phyloP scores from a whole-genome alignment of 2,329 filamentous ascomycete genomes.

The Colletotrichum graminicola region DNA sequence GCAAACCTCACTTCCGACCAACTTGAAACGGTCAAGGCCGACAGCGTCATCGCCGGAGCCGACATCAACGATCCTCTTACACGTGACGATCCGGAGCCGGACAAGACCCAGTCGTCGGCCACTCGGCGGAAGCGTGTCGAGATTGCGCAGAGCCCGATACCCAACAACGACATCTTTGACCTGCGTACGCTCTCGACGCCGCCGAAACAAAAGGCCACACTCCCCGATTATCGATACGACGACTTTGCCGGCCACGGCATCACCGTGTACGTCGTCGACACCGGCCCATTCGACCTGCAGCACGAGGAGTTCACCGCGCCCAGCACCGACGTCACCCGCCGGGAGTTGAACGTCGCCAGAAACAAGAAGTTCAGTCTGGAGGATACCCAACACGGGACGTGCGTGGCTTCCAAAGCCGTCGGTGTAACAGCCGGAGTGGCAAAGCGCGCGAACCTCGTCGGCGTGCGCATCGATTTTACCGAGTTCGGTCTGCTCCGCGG shows the following conservation, averaged over 20 bases:
- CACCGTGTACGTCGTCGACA: conserved; percentile 17
- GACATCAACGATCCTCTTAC: background rate
- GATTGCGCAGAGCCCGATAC: background rate
- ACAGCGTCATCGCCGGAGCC: background rate
- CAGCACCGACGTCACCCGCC: background rate
- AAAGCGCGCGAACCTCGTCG: conserved; percentile 11
- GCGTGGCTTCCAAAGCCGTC: conserved; percentile 14
- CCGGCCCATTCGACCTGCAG: conserved; percentile 9
- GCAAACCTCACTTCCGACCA: conserved; percentile 4
- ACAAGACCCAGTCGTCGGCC: no score
- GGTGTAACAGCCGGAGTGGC: background rate
- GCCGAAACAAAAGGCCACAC: background rate
- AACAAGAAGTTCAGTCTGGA: conserved; percentile 8
- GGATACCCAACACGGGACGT: conserved; percentile 9
- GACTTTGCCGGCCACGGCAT: conserved; percentile 15
- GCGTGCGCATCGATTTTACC: conserved; percentile 10
- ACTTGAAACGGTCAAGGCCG: background rate
- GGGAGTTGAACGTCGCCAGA: conserved; percentile 6
- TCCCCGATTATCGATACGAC: conserved; percentile 17
- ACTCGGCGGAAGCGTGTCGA: conserved; percentile 14
- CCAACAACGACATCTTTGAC: conserved; percentile 9
- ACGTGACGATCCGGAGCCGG: background rate
- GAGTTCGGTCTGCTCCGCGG: conserved; percentile 12
- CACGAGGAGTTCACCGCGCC: conserved; percentile 3
- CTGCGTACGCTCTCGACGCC: conserved; percentile 22